Base-by-base conservation (phyloP, 495 filamentous ascomycete species). In the Parathielavia appendiculata region DNA sequence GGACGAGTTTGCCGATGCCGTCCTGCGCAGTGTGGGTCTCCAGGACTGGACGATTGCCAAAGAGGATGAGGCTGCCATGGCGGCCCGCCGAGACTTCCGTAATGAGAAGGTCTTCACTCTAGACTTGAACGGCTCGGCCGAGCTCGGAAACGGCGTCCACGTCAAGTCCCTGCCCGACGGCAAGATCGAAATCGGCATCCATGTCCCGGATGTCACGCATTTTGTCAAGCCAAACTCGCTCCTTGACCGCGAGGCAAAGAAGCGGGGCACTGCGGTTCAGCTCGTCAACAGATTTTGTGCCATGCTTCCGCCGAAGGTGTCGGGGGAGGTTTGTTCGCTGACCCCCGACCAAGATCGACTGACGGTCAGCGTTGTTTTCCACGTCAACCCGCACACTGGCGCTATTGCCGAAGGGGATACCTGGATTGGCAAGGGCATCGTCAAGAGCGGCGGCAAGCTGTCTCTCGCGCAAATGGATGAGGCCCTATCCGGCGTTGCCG, bases 141-240 rank as follows among this genome's bases (percentile, higher is more conserved):
- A 92, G 56, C 83, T 97, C 8, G 91, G 92, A 62, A 88, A 92
- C 74, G 95, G 92, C 23, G 84, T 96, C 66, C 95, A 97, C 61
- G 80, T 96, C 71, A 95, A 92, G 75, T 78, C 83, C 20, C 79
- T 90, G 56, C 75, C 81, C 2, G 87, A 95, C 73, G 90, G 88
- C 56, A 86, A 87, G 75, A 85, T 96, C 54, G 93, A 98, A 70
- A 86, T 98, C 62, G 95, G 93, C 75, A 82, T 97, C 54, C 93
- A 98, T 76, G 90, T 98, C 64, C 84, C 91, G 30, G 93, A 98
- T 74, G 90, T 96, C 60, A 89, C 93, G 45, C 91, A 97, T 71
- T 98, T 98, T 60, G 89, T 98, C 69, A 97, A 97, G 77, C 79
- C 84, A 38, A 96, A 95, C 77, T 96, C 93, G 20, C 81, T 98